Percentiles rank a stretch among this genome's conserved stretches.
These are phyloP conservation scores for Echeveria elegans DNA, from an alignment of 164 flowering plant genomes.

Conservation along the genomic window DNA sequence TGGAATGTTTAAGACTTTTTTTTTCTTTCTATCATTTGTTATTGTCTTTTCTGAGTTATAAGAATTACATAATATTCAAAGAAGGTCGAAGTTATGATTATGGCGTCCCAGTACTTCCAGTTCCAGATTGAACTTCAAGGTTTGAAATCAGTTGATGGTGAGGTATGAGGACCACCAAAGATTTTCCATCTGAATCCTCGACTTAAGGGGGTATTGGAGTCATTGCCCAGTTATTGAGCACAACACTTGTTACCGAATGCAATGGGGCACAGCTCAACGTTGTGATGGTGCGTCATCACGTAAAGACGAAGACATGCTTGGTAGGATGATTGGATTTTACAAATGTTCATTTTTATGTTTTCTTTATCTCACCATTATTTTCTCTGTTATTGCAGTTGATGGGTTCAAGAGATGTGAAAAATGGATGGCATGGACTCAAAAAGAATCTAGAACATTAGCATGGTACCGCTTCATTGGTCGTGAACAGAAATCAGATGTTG, in stretches of 20 bases:
- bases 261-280: conserved; percentile 90
- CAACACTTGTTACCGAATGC: conserved; percentile 95
- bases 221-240: conserved; percentile 83
- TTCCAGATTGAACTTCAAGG: conserved; percentile 92
- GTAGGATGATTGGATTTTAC: conserved; percentile 23
- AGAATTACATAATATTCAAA: too few relatives aligned
- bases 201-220: conserved; percentile 83
- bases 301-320: conserved; percentile 61
- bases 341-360: background rate
- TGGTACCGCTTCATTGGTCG: conserved; percentile 7
- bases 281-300: conserved; percentile 76
- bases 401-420: conserved; percentile 7
- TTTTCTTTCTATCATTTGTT: too few relatives aligned
- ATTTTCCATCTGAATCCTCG: conserved; percentile 93
- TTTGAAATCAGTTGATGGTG: conserved; percentile 78
- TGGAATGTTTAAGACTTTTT: too few relatives aligned
- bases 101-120: conserved; percentile 87
- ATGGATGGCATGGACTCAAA: conserved; percentile 6
- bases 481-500: conserved; percentile 2
- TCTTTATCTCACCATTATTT: background rate
- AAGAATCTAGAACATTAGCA: background rate
- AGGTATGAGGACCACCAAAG: conserved; percentile 94
- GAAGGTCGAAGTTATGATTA: too few relatives aligned
- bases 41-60: too few relatives aligned
- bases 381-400: background rate